Evolutionary conservation across 2,329 filamentous ascomycete genomes (phyloP).

Genomic region (Trichophyton equinum): DNA sequence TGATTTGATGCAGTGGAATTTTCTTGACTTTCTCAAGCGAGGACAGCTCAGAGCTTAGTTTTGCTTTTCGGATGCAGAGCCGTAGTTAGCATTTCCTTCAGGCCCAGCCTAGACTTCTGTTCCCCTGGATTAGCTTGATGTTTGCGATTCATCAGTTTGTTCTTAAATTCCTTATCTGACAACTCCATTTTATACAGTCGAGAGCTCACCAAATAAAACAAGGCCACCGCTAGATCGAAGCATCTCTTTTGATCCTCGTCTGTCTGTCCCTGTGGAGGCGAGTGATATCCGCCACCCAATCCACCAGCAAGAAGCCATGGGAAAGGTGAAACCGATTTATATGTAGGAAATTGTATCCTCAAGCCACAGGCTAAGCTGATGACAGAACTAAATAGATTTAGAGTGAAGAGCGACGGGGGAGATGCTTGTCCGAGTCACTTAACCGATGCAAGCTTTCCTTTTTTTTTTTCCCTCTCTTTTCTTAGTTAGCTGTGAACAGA

Average conservation of each 20-base stretch:
- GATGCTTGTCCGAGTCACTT: neutral
- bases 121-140: neutral
- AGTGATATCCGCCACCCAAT: neutral
- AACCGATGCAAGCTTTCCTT: neutral
- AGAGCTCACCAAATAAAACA: neutral
- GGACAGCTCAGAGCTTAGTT: no score
- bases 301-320: neutral
- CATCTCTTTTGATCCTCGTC: neutral
- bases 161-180: no score
- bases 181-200: neutral
- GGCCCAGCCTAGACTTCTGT: neutral
- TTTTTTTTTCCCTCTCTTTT: no score
- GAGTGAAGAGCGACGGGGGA: neutral
- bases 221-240: neutral
- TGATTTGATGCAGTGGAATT: no score
- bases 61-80: no score
- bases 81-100: neutral
- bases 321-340: neutral
- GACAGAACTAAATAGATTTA: neutral
- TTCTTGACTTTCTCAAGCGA: no score
- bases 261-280: neutral
- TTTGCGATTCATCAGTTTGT: neutral
- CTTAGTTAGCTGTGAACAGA: neutral
- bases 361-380: neutral
- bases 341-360: neutral